Base-by-base conservation (phyloP, 2,329 filamentous ascomycete species). In the Epicoccum sorghinum region DNA sequence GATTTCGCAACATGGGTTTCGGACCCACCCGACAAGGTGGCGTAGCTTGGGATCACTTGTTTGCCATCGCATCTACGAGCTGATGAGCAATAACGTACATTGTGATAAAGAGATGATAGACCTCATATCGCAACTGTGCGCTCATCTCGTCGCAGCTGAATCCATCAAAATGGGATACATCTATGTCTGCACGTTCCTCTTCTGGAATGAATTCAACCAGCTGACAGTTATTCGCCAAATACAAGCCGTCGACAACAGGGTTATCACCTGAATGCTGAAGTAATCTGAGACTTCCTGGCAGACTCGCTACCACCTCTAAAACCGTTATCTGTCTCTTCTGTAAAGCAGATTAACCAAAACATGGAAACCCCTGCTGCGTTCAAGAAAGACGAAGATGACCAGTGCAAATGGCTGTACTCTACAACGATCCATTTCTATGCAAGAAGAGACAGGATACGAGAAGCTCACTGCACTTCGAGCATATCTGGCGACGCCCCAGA, bases 291-390 rank as follows among this genome's bases (percentile, higher is more conserved):
- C 52, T 68, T 73, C 37, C 66, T 74, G 36, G 68, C 69, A 9
- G 66, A 67, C 7, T 73, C 71, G 55, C 71, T 74, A 35, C 72
- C 71, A 7, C 72, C 70, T 25, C 59, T 74, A 1, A 57, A 62
- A 14, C 71, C 71, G 6, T 44, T 14, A n/a, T 14, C 5, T 14
- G 40, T 35, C 4, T 24, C 32, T 25, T 18, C 3, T 24, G 41
- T 30, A 9, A 18, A 1, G 18, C 18, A 18, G 18, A 18, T 18
- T 18, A 18, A 18, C 18, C 18, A 18, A 18, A 18, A 22, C 40
- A 42, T 14, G 24, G 41, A 4, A 35, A 4, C 29, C 24, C 32
- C 35, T 25, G 41, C 41, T 9, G 7, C 5, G 3, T 24, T 35
- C 12, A 35, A 44, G 29, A 24, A 24, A n/a, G 18, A 22, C 4